phyloP scores from a whole-genome alignment of 495 filamentous ascomycete genomes.

The Hyaloscypha variabilis region DNA sequence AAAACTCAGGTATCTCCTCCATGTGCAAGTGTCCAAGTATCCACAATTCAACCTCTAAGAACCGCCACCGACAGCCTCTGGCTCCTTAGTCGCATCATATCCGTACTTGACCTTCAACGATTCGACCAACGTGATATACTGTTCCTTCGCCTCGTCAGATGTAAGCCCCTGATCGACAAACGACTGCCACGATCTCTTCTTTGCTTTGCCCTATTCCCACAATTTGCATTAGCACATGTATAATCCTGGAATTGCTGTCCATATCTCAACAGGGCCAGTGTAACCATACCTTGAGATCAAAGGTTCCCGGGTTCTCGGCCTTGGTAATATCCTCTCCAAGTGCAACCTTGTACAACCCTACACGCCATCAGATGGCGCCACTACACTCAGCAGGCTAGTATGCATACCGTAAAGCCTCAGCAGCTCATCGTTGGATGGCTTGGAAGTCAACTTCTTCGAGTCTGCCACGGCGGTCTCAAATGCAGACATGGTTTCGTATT shows the following conservation, averaged over 20 bases:
- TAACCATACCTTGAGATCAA: constrained; percentile 58
- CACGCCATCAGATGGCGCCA: neutral
- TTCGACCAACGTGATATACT: constrained; percentile 75
- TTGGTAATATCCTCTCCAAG: constrained; percentile 49
- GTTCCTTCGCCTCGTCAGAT: constrained; percentile 65
- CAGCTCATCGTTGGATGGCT: constrained; percentile 59
- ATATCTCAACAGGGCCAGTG: neutral
- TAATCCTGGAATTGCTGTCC: neutral
- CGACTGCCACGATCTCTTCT: constrained; percentile 74
- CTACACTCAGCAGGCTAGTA: neutral
- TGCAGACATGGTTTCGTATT: constrained; percentile 20
- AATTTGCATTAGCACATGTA: neutral
- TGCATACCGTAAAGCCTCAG: constrained; percentile 41
- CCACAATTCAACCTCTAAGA: constrained; percentile 2
- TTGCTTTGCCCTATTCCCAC: constrained; percentile 68
- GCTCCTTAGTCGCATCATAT: constrained; percentile 55
- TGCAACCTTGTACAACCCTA: constrained; percentile 56
- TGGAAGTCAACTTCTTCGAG: constrained; percentile 63
- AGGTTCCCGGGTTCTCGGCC: constrained; percentile 48
- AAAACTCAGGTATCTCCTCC: neutral
- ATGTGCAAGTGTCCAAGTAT: neutral
- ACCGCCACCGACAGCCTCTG: constrained; percentile 50
- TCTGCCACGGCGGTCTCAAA: constrained; percentile 66
- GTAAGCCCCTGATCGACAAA: constrained; percentile 59
- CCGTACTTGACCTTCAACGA: constrained; percentile 69